Percentiles rank a stretch among this genome's conserved stretches.
phyloP scores from a whole-genome alignment of 2,329 filamentous ascomycete species.

The Aureobasidium sp. region DNA sequence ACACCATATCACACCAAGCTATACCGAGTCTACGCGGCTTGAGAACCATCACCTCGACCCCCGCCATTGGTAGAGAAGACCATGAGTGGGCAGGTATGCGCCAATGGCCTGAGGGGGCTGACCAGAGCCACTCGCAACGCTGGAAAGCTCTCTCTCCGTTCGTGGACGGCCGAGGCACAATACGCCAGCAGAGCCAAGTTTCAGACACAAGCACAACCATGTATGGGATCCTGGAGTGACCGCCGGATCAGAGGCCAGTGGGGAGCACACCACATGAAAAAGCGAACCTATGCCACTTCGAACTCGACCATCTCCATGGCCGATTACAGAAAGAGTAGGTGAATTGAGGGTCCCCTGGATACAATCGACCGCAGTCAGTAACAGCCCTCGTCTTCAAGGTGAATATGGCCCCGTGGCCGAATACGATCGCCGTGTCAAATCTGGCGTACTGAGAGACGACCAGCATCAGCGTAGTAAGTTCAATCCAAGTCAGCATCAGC shows the following conservation, averaged over 20 bases:
- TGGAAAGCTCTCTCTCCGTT: neutral
- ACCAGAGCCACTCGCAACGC: neutral
- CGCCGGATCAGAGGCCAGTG: conserved; percentile 2
- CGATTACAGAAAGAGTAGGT: conserved; percentile 23
- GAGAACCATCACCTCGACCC: neutral
- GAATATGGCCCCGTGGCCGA: conserved; percentile 70
- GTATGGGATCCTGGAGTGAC: conserved; percentile 13
- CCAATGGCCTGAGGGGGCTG: neutral
- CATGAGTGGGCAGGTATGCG: conserved; percentile 9
- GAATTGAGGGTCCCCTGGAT: conserved; percentile 9
- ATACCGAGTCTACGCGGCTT: neutral
- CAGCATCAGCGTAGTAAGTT: conserved; percentile 75
- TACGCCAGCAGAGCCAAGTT: neutral
- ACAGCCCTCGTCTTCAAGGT: conserved; percentile 13
- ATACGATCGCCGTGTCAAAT: conserved; percentile 74
- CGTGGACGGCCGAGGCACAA: neutral
- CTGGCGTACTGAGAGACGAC: conserved; percentile 73
- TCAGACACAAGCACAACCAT: conserved; percentile 1
- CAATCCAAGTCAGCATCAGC: neutral
- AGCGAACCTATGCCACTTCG: neutral
- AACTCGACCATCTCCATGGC: conserved; percentile 25
- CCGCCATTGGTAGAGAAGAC: neutral
- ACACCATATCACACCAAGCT: neutral
- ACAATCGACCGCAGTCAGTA: neutral
- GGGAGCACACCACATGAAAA: neutral